These are phyloP conservation scores for Trametes versicolor DNA, from an alignment of 1,284 basidiomycete genomes.

Conservation along the genomic window DNA sequence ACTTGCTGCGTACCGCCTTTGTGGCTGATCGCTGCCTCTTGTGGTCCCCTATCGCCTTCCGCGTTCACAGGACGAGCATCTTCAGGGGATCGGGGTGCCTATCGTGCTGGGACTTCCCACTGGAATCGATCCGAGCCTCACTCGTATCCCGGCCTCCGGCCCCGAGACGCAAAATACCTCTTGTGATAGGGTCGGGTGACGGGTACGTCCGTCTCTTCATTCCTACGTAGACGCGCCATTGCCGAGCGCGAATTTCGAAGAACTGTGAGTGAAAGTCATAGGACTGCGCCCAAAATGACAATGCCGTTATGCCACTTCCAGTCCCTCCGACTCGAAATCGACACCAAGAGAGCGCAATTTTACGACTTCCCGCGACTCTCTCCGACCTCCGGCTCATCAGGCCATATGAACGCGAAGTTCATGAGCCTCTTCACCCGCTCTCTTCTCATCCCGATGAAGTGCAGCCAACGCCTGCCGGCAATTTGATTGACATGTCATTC, in stretches of 20 bases:
- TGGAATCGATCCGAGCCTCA: slow-evolving; percentile 12
- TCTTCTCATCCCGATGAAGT: neutral
- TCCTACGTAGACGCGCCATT: neutral
- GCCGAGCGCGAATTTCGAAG: neutral
- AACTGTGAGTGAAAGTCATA: slow-evolving; percentile 1
- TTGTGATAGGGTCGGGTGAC: slow-evolving; percentile 19
- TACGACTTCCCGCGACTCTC: neutral
- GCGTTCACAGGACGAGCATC: neutral
- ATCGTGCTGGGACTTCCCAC: slow-evolving; percentile 2
- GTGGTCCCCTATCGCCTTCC: neutral
- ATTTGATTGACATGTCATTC: neutral
- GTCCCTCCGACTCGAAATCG: too few relatives aligned
- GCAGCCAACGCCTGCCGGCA: neutral
- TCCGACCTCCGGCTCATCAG: neutral
- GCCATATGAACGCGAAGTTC: neutral
- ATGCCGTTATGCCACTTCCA: neutral
- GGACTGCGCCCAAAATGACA: neutral
- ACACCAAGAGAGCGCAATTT: neutral
- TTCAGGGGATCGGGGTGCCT: slow-evolving; percentile 5
- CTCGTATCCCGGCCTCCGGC: neutral
- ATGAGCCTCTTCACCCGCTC: neutral
- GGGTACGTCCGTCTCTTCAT: slow-evolving; percentile 4
- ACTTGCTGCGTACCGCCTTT: neutral
- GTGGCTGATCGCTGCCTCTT: slow-evolving; percentile 8
- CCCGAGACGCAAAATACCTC: neutral